phyloP scores from a whole-genome alignment of 2,329 filamentous ascomycete species.

The Cadophora luteo-olivacea region DNA sequence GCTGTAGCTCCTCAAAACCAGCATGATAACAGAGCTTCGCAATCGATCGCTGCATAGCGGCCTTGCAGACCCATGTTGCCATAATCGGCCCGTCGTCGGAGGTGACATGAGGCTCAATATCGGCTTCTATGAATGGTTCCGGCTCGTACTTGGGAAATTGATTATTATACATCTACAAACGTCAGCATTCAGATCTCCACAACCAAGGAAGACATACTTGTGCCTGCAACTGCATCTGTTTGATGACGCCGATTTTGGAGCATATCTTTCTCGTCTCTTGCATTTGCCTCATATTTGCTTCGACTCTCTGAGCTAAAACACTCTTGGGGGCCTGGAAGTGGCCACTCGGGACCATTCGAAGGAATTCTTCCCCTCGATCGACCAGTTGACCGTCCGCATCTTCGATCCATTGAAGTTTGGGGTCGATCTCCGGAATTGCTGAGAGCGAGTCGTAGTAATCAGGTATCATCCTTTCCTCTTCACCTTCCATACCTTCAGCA shows the following conservation, averaged over 20 bases:
- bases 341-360: conserved; percentile 77
- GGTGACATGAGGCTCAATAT: conserved; percentile 87
- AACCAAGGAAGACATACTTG: conserved; percentile 64
- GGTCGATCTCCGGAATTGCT: conserved; percentile 82
- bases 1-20: conserved; percentile 96
- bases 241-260: conserved; percentile 96
- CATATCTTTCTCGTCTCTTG: conserved; percentile 96
- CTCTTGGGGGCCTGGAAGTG: conserved; percentile 79
- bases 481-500: conserved; percentile 88
- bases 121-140: conserved; percentile 84
- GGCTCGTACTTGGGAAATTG: conserved; percentile 97
- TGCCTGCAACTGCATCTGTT: conserved; percentile 98
- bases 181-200: conserved; percentile 20
- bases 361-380: conserved; percentile 84
- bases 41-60: conserved; percentile 87
- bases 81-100: conserved; percentile 90
- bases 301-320: conserved; percentile 78
- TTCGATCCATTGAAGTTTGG: conserved; percentile 84
- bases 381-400: conserved; percentile 89
- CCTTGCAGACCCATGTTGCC: conserved; percentile 80
- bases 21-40: conserved; percentile 96
- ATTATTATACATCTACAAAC: conserved; percentile 84
- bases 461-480: conserved; percentile 83
- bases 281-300: conserved; percentile 91
- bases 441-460: conserved; percentile 94